Conservation (phyloP, 2,329 filamentous ascomycete genomes). For the Aureobasidium lini region DNA sequence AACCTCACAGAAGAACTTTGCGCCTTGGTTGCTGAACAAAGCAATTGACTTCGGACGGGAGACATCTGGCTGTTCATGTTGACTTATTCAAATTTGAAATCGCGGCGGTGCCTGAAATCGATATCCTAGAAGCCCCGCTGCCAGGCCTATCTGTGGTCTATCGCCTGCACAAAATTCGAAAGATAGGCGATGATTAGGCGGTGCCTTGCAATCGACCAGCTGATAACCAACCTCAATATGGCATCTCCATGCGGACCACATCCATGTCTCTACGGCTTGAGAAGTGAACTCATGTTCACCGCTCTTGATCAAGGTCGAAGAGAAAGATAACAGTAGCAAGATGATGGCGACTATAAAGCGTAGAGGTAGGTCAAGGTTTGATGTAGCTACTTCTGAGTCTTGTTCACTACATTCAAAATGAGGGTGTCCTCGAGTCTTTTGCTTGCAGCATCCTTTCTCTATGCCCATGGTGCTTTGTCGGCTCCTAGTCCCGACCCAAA, state of each 20-base stretch:
- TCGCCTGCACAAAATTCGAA: not conserved
- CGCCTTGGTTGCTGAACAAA: no score
- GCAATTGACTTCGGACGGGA: no score
- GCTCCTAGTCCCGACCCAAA: constrained; percentile 18
- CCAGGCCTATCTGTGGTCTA: not conserved
- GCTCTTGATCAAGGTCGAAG: not conserved
- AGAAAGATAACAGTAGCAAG: not conserved
- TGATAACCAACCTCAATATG: not conserved
- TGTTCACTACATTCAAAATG: not conserved
- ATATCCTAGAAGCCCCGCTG: not conserved
- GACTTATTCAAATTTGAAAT: not conserved
- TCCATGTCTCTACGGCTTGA: not conserved
- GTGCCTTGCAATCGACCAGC: not conserved
- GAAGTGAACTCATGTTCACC: not conserved
- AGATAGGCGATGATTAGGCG: constrained; percentile 7
- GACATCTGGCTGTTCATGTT: not conserved
- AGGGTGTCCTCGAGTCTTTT: not conserved
- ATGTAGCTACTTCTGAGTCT: not conserved
- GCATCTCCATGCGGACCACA: not conserved
- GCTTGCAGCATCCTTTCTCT: not conserved
- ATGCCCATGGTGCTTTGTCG: not conserved
- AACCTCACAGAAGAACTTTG: no score
- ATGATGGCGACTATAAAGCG: not conserved
- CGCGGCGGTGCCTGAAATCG: not conserved
- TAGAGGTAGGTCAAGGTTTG: not conserved